Conservation (phyloP, 352 stramenopile genomes). For the Phytophthora nicotianae region DNA sequence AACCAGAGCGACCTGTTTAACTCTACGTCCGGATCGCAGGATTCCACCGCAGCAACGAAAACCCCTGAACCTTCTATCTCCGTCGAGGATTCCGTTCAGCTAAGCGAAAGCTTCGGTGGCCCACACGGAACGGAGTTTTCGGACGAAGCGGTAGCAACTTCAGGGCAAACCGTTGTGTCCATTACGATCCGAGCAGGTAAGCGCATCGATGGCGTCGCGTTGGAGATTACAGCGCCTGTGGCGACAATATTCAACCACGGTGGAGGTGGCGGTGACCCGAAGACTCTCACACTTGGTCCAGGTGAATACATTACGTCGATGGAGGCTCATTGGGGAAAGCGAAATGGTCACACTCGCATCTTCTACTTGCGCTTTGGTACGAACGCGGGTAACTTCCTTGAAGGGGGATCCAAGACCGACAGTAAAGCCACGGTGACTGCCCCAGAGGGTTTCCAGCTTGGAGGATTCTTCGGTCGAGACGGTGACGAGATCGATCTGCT, state of each 20-base stretch:
- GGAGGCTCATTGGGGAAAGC: not conserved
- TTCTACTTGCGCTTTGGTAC: constrained; percentile 1
- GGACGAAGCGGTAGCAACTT: constrained; percentile 10
- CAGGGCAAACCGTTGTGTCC: constrained; percentile 15
- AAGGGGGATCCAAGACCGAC: not conserved
- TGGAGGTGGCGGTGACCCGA: not conserved
- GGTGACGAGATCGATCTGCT: not conserved
- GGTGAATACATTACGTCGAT: constrained; percentile 5
- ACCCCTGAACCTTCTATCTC: constrained; percentile 1
- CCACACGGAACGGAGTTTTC: constrained; percentile 15
- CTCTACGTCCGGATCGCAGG: constrained; percentile 1
- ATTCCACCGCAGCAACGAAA: not conserved
- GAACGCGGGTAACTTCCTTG: not conserved
- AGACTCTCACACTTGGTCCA: not conserved
- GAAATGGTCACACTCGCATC: not conserved
- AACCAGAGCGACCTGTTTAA: not conserved
- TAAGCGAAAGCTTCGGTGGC: constrained; percentile 17
- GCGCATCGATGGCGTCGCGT: constrained; percentile 10
- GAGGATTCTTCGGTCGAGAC: constrained; percentile 1
- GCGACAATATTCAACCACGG: not conserved
- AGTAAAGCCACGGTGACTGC: not conserved
- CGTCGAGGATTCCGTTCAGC: constrained; percentile 12
- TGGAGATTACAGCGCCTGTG: not conserved
- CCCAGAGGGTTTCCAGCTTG: not conserved
- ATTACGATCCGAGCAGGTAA: constrained; percentile 19